Conservation (phyloP, 139 green algal genomes). For the Micractinium sp. region DNA sequence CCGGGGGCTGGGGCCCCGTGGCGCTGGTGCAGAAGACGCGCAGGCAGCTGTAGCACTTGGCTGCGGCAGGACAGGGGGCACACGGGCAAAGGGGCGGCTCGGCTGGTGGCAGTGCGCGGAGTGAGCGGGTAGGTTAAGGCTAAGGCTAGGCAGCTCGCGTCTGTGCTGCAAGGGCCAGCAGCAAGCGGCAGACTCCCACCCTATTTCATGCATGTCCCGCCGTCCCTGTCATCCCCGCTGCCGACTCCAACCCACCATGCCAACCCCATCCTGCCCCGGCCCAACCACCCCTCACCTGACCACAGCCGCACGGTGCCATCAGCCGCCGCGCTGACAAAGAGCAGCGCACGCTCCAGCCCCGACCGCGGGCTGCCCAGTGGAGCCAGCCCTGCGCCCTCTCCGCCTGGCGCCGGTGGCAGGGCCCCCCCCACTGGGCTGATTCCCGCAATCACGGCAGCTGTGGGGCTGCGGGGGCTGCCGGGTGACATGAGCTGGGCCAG, state of each 20-base stretch:
- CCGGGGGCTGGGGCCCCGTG: conserved; percentile 22
- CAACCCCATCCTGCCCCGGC: neutral
- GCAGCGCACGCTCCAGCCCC: conserved; percentile 28
- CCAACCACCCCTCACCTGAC: conserved; percentile 45
- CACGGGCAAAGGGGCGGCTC: neutral
- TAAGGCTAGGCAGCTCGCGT: too few relatives aligned
- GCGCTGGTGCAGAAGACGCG: conserved; percentile 42
- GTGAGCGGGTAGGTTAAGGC: too few relatives aligned
- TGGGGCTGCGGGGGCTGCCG: conserved; percentile 7
- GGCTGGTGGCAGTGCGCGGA: too few relatives aligned
- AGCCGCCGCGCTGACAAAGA: conserved; percentile 76
- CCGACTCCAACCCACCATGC: neutral
- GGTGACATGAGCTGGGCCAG: conserved; percentile 3
- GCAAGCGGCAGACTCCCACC: neutral
- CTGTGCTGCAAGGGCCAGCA: neutral
- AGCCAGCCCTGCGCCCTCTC: neutral
- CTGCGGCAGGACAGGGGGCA: neutral
- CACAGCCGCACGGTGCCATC: conserved; percentile 87
- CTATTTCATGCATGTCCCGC: neutral
- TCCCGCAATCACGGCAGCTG: neutral
- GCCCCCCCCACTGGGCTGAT: neutral
- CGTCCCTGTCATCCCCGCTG: too few relatives aligned
- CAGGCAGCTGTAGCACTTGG: conserved; percentile 59
- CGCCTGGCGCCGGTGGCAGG: neutral
- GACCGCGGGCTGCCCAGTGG: neutral